These are phyloP conservation scores for Hyphopichia burtonii DNA, from an alignment of 1,139 yeast genomes.

Conservation along the genomic window DNA sequence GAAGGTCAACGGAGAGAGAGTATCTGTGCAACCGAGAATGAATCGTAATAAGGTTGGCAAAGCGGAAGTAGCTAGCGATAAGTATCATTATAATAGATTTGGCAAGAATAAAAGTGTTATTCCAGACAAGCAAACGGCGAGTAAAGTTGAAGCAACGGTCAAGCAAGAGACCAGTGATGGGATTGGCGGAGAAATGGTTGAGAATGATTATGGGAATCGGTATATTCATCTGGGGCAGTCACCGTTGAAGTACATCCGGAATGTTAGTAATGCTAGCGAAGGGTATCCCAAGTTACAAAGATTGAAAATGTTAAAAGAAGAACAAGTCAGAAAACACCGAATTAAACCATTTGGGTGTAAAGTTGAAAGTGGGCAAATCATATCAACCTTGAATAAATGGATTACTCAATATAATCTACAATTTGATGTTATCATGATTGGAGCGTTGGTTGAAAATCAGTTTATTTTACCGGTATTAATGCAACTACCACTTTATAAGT, in stretches of 20 bases:
- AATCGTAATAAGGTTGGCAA: too few species aligned
- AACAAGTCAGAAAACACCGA: constrained; percentile 49
- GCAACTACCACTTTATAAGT: constrained; percentile 65
- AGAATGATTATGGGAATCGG: constrained; percentile 71
- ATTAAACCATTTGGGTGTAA: constrained; percentile 67
- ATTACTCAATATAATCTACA: constrained; percentile 51
- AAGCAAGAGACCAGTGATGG: not conserved
- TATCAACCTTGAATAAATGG: constrained; percentile 61
- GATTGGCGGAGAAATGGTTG: constrained; percentile 6
- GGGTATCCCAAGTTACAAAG: constrained; percentile 85
- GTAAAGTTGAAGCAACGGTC: not conserved
- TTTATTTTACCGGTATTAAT: constrained; percentile 58
- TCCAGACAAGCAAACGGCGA: not conserved
- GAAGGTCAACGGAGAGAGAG: too few species aligned
- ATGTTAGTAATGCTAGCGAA: constrained; percentile 61
- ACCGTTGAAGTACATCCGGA: constrained; percentile 67
- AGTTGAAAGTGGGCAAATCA: constrained; percentile 51
- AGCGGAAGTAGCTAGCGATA: too few species aligned
- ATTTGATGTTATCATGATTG: constrained; percentile 91
- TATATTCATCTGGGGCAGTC: constrained; percentile 56
- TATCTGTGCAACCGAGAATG: too few species aligned
- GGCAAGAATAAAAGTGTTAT: not conserved
- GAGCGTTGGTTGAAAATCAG: constrained; percentile 76
- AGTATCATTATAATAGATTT: constrained; percentile 1
- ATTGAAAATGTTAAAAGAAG: constrained; percentile 60